These are phyloP conservation scores for Aspergillus nidulans DNA, from an alignment of 495 filamentous ascomycete genomes.

Conservation along the genomic window DNA sequence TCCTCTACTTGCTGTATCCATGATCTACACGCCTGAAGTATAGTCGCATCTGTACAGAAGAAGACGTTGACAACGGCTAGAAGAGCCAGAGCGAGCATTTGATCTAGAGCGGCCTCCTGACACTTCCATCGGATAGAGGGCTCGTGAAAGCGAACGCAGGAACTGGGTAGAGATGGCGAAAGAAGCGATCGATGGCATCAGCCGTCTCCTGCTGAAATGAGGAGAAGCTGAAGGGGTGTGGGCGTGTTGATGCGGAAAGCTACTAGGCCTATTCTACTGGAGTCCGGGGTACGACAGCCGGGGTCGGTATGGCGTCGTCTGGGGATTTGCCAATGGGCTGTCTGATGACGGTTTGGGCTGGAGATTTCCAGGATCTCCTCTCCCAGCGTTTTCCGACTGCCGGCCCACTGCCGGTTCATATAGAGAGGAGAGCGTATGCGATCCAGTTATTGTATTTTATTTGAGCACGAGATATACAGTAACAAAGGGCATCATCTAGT, in stretches of 20 bases:
- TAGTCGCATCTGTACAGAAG: neutral
- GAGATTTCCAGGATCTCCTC: neutral
- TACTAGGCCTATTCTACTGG: too few species aligned
- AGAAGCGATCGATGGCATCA: neutral
- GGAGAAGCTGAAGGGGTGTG: too few species aligned
- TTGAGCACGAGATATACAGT: too few species aligned
- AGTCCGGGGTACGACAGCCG: neutral
- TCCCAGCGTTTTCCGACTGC: neutral
- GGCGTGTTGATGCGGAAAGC: too few species aligned
- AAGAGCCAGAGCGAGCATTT: neutral
- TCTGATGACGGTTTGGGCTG: neutral
- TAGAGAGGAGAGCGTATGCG: too few species aligned
- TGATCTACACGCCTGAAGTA: neutral
- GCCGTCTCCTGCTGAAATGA: neutral
- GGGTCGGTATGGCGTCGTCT: neutral
- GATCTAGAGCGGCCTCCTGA: neutral
- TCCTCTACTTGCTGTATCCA: neutral
- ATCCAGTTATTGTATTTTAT: too few species aligned
- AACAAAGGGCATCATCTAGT: too few species aligned
- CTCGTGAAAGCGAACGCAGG: slow-evolving; percentile 19
- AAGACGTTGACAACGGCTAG: neutral
- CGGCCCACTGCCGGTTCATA: neutral
- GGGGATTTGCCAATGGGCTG: too few species aligned
- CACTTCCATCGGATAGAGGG: slow-evolving; percentile 4
- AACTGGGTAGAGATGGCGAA: slow-evolving; percentile 11